Evolutionary conservation across 805 yeast genomes (phyloP).

Genomic region (Candida caryicola): DNA sequence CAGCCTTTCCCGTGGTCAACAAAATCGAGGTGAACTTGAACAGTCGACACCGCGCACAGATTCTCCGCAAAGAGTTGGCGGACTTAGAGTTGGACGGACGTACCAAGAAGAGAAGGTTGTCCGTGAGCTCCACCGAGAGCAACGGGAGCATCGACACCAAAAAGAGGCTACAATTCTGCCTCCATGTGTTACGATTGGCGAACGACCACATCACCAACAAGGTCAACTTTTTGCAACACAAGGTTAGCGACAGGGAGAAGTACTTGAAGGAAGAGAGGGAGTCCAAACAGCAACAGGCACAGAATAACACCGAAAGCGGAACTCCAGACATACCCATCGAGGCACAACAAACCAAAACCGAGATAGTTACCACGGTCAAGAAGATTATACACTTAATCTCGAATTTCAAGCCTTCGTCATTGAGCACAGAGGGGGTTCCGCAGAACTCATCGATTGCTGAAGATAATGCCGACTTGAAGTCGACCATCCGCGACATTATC

Average conservation of each 20-base stretch:
- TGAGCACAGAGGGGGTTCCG: slow-evolving; percentile 16
- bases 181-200: slow-evolving; percentile 77
- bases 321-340: slow-evolving; percentile 15
- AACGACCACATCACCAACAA: slow-evolving; percentile 70
- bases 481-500: slow-evolving; percentile 75
- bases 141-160: slow-evolving; percentile 66
- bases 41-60: slow-evolving; percentile 31
- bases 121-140: slow-evolving; percentile 5
- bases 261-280: slow-evolving; percentile 22
- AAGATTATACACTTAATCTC: slow-evolving; percentile 85
- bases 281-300: slow-evolving; percentile 3
- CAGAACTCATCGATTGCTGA: slow-evolving; percentile 8
- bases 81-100: slow-evolving; percentile 6
- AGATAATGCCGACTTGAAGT: slow-evolving; percentile 38
- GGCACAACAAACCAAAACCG: slow-evolving; percentile 59
- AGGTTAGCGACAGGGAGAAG: slow-evolving; percentile 46
- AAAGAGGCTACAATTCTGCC: slow-evolving; percentile 70
- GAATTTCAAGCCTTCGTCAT: slow-evolving; percentile 55
- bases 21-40: slow-evolving; percentile 47
- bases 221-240: slow-evolving; percentile 57
- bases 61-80: slow-evolving; percentile 17
- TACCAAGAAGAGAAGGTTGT: slow-evolving; percentile 24
- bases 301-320: slow-evolving; percentile 23
- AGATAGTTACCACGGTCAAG: slow-evolving; percentile 83
- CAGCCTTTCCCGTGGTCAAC: slow-evolving; percentile 52